These are phyloP conservation scores for Acorus gramineus DNA, from an alignment of 106 monocot genomes.

Conservation along the genomic window DNA sequence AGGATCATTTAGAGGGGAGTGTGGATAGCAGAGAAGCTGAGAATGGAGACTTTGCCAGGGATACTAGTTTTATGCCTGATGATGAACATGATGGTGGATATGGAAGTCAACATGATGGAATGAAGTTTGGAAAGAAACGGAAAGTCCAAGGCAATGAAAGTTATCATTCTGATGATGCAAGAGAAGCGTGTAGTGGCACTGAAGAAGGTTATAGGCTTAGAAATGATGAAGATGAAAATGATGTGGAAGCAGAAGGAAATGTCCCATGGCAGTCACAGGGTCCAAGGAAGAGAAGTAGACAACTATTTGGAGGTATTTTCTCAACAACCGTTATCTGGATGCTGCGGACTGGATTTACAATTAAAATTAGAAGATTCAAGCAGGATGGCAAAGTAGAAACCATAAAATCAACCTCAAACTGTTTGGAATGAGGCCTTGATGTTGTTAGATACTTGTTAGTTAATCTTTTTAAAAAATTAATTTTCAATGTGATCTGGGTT, in stretches of 20 bases:
- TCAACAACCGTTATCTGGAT: background rate
- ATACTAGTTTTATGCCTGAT: conserved; percentile 18
- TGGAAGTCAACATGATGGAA: conserved; percentile 32
- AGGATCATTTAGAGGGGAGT: conserved; percentile 61
- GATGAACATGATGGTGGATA: conserved; percentile 16
- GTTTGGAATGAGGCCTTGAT: background rate
- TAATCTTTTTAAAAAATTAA: too few relatives aligned
- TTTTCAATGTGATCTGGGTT: too few relatives aligned
- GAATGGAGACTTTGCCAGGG: conserved; percentile 65
- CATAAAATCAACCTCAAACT: too few relatives aligned
- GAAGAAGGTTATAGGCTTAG: too few relatives aligned
- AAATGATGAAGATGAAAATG: conserved; percentile 23
- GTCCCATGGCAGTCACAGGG: conserved; percentile 23
- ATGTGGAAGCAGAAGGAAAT: conserved; percentile 29
- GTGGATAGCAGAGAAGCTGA: conserved; percentile 93
- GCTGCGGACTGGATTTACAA: background rate
- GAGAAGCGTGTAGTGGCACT: too few relatives aligned
- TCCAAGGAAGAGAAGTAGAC: conserved; percentile 49
- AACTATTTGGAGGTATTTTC: conserved; percentile 57
- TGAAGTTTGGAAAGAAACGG: conserved; percentile 35
- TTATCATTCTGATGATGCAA: too few relatives aligned
- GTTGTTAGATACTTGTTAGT: background rate
- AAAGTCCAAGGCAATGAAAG: conserved; percentile 1
- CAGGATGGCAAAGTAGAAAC: background rate
- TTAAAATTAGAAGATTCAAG: background rate